Evolutionary conservation across 2,329 filamentous ascomycete species (phyloP), one percentile per base, ranked within the genome.

Genomic region (Penicillium decumbens): DNA sequence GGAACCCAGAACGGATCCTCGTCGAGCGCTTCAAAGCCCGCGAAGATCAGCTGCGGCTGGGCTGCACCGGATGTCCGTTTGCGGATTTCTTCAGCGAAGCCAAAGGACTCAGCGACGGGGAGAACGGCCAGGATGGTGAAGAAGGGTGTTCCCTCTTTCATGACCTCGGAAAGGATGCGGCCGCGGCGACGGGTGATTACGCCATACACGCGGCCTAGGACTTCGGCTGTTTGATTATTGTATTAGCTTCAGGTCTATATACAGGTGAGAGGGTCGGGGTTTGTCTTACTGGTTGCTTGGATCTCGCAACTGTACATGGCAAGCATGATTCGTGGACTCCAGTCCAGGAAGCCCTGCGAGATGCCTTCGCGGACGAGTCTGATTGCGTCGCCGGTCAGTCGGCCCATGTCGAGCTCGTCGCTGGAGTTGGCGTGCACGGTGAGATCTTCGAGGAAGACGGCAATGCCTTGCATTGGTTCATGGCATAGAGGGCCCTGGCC

Each of bases 221-320:
- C 93, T 71, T 97, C 93, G 62, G 91, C 84, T 83, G 61, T 68
- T 41, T 13, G 38, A 9, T 15, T 12, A 27, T 23, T 40, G 43
- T 67, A 55, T 54, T 56, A 52, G 54, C 48, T 56, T 43, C 53
- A 39, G 45, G n/a, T 43, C 53, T 37, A 18, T 9, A 2, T 6
- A 13, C 6, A 28, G 27, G 3, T 23, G 20, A 23, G 25, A n/a
- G 23, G 30, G 32, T 23, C 2, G 4, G 33, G 30, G 29, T 18
- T 30, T 39, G 12, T 73, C 81, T 68, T 77, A 86, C 83, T 92
- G 20, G 88, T 91, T 27, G 92, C 90, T 78, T 97, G 93, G 63
- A 98, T 97, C 68, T 97, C 93, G 68, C 92, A 95, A 47, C 83
- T 89, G 75, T 98, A 98, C 89, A 97, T 97, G 44, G 93, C 93